phyloP scores from a whole-genome alignment of 371 early-diverging fungal species.

The Circinella umbellata region DNA sequence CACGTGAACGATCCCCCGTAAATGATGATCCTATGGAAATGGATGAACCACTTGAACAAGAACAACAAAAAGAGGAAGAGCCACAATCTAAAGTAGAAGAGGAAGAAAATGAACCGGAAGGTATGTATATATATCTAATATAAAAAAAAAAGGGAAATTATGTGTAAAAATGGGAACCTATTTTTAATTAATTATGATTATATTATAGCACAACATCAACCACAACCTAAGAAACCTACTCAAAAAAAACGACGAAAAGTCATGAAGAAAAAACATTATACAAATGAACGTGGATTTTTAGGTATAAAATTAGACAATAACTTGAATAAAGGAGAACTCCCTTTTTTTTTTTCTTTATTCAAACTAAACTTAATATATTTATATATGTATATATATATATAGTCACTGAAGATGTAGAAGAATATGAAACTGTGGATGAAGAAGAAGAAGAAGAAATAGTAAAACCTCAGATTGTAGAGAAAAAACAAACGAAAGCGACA shows the following conservation, averaged over 20 bases:
- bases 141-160: too few relatives aligned
- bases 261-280: constrained; percentile 6
- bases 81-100: too few relatives aligned
- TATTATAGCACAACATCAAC: too few relatives aligned
- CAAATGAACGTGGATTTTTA: constrained; percentile 11
- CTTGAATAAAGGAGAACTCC: too few relatives aligned
- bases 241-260: constrained; percentile 7
- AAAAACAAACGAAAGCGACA: neutral
- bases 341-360: neutral
- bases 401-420: constrained; percentile 8
- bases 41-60: constrained; percentile 5
- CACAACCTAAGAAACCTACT: neutral
- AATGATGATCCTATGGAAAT: constrained; percentile 10
- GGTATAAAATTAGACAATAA: neutral
- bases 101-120: neutral
- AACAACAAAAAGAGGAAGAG: neutral
- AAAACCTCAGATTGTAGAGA: neutral
- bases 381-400: neutral
- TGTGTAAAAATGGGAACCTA: neutral
- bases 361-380: neutral
- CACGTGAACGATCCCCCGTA: neutral
- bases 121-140: neutral
- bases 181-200: too few relatives aligned
- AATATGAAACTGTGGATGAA: constrained; percentile 4
- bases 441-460: neutral